Base-by-base conservation (phyloP, 2,329 filamentous ascomycete genomes). In the Neonectria hederae region DNA sequence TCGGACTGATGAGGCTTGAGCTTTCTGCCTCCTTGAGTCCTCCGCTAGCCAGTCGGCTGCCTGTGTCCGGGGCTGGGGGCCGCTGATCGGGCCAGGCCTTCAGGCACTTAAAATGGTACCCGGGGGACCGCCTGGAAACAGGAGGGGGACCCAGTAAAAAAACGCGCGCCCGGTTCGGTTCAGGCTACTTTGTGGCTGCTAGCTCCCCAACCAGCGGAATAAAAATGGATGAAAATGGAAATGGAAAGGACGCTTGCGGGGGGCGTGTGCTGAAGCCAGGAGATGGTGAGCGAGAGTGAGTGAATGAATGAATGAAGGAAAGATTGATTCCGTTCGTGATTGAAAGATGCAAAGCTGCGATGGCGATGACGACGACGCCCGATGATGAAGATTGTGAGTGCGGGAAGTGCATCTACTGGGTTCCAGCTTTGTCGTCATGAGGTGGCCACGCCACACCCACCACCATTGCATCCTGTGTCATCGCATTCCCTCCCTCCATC, bases 1-100 rank as follows among this genome's bases (percentile, higher is more conserved):
- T 59, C 62, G 58, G 65, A 62, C 65, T 59, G 64, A 72, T 67
- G 66, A 66, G 69, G 69, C 56, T 66, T 53, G 55, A 65, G 54
- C 67, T 59, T 46, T 55, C 63, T 66, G 68, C 48, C 30, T 28
- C 30, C 52, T 42, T 54, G 59, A 17, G 35, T n/a, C 35, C 35
- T 38, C 14, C 14, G 14, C 35, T n/a, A 38, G 35, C 35, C 35
- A 38, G 35, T 38, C 35, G 59, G 53, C 38, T 62, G 54, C 59
- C 54, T 58, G 30, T 62, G 51, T n/a, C 35, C 24, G 54, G 48
- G 60, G 60, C 60, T 63, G 60, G 60, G 60, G 60, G 60, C 57
- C 22, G 21, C 40, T 54, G n/a, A 38, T 53, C 57, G 49, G 57
- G 48, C 57, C 54, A 51, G 54, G 54, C 48, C 35, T 54, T 58